phyloP scores from a whole-genome alignment of 1,139 yeast genomes.

The Candida pseudoviswanathii region DNA sequence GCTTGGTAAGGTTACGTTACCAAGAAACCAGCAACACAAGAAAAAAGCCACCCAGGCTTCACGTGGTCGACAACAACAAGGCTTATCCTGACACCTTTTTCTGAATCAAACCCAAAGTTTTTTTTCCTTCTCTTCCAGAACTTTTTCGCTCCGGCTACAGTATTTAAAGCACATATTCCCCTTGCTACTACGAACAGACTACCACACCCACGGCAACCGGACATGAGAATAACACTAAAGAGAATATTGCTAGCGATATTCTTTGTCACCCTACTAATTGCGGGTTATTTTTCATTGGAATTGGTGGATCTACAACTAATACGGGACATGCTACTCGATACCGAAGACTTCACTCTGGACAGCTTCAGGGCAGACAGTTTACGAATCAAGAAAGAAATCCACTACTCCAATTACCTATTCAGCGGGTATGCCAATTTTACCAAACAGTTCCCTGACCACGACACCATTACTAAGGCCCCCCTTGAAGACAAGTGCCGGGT shows the following conservation, averaged over 20 bases:
- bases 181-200: not conserved
- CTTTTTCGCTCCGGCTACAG: too few species aligned
- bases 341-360: constrained; percentile 13
- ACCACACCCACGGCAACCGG: not conserved
- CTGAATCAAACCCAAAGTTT: too few species aligned
- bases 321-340: not conserved
- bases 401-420: constrained; percentile 34
- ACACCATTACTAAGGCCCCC: constrained; percentile 18
- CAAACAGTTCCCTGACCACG: constrained; percentile 15
- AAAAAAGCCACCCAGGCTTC: too few species aligned
- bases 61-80: too few species aligned
- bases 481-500: constrained; percentile 29
- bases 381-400: constrained; percentile 24
- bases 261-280: constrained; percentile 4
- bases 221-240: constrained; percentile 21
- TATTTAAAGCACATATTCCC: too few species aligned
- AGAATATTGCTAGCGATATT: constrained; percentile 10
- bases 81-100: too few species aligned
- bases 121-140: too few species aligned
- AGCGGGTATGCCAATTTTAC: constrained; percentile 26
- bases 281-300: constrained; percentile 5
- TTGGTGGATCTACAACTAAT: constrained; percentile 5
- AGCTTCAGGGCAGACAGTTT: constrained; percentile 17
- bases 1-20: too few species aligned
- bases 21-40: too few species aligned